These are phyloP conservation scores for Zizania latifolia DNA, from an alignment of 176 grass and related monocot genomes.

Conservation along the genomic window DNA sequence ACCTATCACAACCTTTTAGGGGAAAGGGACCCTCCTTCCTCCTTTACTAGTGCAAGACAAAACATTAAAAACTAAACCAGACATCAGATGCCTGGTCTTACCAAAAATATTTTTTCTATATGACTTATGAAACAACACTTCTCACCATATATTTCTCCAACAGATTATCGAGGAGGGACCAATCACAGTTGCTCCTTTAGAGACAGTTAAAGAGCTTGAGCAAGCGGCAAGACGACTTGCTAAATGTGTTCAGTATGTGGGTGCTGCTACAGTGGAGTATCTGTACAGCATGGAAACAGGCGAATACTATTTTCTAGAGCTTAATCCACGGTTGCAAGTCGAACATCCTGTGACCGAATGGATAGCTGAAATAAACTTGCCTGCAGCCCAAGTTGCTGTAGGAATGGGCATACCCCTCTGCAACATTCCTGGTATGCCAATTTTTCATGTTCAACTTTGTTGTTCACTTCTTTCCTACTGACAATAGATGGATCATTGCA, in stretches of 20 bases:
- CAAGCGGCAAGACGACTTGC: slow-evolving; percentile 95
- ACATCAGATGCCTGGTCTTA: background rate
- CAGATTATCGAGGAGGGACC: slow-evolving; percentile 99
- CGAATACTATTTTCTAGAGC: slow-evolving; percentile 95
- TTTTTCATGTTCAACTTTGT: slow-evolving; percentile 1
- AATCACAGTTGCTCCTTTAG: slow-evolving; percentile 77
- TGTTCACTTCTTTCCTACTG: background rate
- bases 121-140: background rate
- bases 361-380: slow-evolving; percentile 99
- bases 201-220: slow-evolving; percentile 79
- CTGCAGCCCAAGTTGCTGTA: slow-evolving; percentile 93
- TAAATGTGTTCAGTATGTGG: slow-evolving; percentile 81
- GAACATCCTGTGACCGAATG: slow-evolving; percentile 99
- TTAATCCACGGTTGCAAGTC: slow-evolving; percentile 93
- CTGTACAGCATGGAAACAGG: slow-evolving; percentile 98
- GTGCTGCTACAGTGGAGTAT: slow-evolving; percentile 97
- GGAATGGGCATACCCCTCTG: slow-evolving; percentile 96
- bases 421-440: slow-evolving; percentile 80
- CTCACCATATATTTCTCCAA: slow-evolving; percentile 30
- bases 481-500: slow-evolving; percentile 20
- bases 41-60: background rate
- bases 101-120: background rate
- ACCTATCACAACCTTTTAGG: too few species aligned
- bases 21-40: too few species aligned
- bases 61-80: too few species aligned